Conservation (phyloP, 2,329 filamentous ascomycete genomes). For the Cladophialophora exuberans region DNA sequence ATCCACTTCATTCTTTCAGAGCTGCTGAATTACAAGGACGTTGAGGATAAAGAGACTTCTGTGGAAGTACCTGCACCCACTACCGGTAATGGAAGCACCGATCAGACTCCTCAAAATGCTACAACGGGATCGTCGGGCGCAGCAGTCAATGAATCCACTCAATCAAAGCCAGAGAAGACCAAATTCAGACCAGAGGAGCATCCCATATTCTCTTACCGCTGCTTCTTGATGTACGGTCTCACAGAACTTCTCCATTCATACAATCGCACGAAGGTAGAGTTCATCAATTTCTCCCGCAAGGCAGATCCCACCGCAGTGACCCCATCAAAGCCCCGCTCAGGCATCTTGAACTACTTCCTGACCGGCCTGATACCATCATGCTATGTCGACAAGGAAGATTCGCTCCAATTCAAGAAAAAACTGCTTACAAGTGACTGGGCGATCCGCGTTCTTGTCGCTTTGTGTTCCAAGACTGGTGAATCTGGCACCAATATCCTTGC, state of each 20-base stretch:
- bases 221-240: constrained; percentile 90
- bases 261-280: constrained; percentile 93
- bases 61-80: constrained; percentile 33
- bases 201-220: constrained; percentile 94
- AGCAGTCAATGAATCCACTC: constrained; percentile 10
- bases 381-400: constrained; percentile 66
- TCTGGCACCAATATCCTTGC: constrained; percentile 50
- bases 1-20: constrained; percentile 94
- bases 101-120: constrained; percentile 44
- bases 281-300: constrained; percentile 98
- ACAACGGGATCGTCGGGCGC: constrained; percentile 36
- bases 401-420: constrained; percentile 79
- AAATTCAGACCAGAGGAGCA: constrained; percentile 90
- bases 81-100: constrained; percentile 44
- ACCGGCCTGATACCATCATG: constrained; percentile 73
- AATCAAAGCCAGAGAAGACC: constrained; percentile 69
- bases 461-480: constrained; percentile 87
- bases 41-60: constrained; percentile 76
- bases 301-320: constrained; percentile 81
- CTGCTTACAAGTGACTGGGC: constrained; percentile 82
- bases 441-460: constrained; percentile 79
- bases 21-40: constrained; percentile 86
- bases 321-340: constrained; percentile 90
- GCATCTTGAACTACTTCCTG: constrained; percentile 90
- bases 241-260: constrained; percentile 90